A percentile compares a stretch with the other conserved stretches of the same genome.
Conservation (phyloP, 2,329 filamentous ascomycete species). For the Ambrosiella beaveri region DNA sequence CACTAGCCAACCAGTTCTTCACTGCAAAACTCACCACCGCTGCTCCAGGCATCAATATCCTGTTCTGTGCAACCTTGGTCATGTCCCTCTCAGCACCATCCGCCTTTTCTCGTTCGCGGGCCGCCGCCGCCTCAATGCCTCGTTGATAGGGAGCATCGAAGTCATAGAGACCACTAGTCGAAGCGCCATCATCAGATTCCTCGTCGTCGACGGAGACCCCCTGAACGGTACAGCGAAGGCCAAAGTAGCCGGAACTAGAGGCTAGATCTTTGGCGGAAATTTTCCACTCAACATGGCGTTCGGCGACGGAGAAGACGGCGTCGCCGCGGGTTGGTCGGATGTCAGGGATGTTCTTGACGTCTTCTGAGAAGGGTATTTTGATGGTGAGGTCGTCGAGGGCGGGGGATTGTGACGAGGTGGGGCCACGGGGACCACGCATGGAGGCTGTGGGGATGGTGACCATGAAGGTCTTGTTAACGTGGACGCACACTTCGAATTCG, state of each 20-base stretch:
- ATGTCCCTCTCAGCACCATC: conserved; percentile 27
- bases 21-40: conserved; percentile 55
- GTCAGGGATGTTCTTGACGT: conserved; percentile 69
- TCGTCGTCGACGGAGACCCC: conserved; percentile 39
- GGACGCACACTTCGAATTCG: conserved; percentile 77
- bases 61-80: conserved; percentile 48
- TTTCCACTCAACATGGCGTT: conserved; percentile 63
- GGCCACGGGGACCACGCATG: conserved; percentile 25
- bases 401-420: conserved; percentile 34
- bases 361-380: conserved; percentile 58
- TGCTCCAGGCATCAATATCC: conserved; percentile 63
- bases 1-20: conserved; percentile 52
- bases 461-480: conserved; percentile 48
- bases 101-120: conserved; percentile 15
- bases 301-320: conserved; percentile 60
- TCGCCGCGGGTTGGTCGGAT: conserved; percentile 69
- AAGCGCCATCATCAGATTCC: conserved; percentile 28
- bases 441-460: conserved; percentile 19
- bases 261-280: conserved; percentile 60
- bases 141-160: conserved; percentile 11
- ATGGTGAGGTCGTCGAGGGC: conserved; percentile 58
- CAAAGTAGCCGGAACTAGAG: conserved; percentile 44
- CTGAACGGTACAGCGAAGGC: conserved; percentile 63
- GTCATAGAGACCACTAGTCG: conserved; percentile 7
- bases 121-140: neutral